Evolutionary conservation across 225 moss, liverwort and hornwort genomes (phyloP).

Genomic region (Physcomitrellopsis africana): DNA sequence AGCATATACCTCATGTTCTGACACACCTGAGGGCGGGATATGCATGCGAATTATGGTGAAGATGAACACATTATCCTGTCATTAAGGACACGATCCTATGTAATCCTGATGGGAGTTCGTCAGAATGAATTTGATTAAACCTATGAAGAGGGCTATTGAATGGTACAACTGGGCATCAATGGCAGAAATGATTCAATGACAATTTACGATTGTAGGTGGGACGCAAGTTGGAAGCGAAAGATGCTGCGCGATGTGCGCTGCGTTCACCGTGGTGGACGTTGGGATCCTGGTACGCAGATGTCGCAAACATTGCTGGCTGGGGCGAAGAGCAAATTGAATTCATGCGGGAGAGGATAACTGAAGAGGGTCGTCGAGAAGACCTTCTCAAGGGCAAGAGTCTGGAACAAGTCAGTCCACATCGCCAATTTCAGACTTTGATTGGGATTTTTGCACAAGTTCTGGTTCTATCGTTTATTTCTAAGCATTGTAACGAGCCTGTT

Average conservation of each 20-base stretch:
- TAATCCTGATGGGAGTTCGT: neutral
- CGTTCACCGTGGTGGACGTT: slow-evolving; percentile 97
- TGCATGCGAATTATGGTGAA: neutral
- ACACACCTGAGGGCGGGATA: neutral
- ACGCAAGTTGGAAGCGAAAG: slow-evolving; percentile 81
- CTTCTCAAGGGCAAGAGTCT: slow-evolving; percentile 92
- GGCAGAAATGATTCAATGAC: neutral
- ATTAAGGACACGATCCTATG: neutral
- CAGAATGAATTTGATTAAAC: slow-evolving; percentile 13
- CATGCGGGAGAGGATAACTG: slow-evolving; percentile 89
- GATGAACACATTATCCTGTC: neutral
- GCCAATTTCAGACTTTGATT: neutral
- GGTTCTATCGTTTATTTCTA: neutral
- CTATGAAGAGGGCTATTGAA: neutral
- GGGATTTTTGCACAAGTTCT: neutral
- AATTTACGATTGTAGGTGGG: slow-evolving; percentile 47
- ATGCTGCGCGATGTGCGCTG: slow-evolving; percentile 86
- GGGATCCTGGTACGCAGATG: slow-evolving; percentile 72
- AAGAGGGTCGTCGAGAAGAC: slow-evolving; percentile 86
- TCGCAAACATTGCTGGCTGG: slow-evolving; percentile 93
- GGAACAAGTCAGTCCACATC: slow-evolving; percentile 58
- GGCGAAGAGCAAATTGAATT: slow-evolving; percentile 96
- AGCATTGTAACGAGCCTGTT: neutral
- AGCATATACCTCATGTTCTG: neutral
- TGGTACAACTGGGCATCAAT: neutral